Evolutionary conservation across 2,329 filamentous ascomycete genomes (phyloP).

Genomic region (Coniella vitis): DNA sequence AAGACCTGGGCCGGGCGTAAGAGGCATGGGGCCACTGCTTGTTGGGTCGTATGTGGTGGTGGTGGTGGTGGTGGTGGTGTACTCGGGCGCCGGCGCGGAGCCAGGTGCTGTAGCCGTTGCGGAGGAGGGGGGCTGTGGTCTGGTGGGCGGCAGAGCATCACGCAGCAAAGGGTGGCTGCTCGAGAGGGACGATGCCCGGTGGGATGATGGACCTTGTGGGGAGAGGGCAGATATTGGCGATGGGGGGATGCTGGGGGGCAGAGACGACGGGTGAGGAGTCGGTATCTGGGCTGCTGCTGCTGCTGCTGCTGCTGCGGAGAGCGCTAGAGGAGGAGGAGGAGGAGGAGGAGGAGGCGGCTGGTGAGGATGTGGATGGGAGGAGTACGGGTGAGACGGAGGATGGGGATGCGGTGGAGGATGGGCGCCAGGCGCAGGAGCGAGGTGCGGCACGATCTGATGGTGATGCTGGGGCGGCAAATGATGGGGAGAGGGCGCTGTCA

Average conservation of each 20-base stretch:
- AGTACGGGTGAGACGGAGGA: neutral
- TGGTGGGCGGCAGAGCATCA: slow-evolving; percentile 31
- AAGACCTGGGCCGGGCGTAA: slow-evolving; percentile 33
- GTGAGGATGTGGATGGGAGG: neutral
- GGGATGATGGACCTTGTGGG: slow-evolving; percentile 22
- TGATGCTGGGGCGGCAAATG: slow-evolving; percentile 2
- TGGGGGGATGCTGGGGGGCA: slow-evolving; percentile 12
- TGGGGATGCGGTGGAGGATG: slow-evolving; percentile 1
- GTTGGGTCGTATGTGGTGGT: slow-evolving; percentile 20
- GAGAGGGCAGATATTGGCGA: slow-evolving; percentile 14
- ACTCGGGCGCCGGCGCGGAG: too few relatives aligned
- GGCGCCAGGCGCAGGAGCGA: too few relatives aligned
- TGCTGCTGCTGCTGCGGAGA: neutral
- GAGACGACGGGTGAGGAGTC: too few relatives aligned
- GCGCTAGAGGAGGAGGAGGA: slow-evolving; percentile 14
- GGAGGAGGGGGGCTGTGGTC: too few relatives aligned
- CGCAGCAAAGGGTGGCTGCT: slow-evolving; percentile 34
- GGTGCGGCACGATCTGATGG: neutral
- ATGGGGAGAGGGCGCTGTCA: neutral
- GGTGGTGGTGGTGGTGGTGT: too few relatives aligned
- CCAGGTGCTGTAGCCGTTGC: too few relatives aligned
- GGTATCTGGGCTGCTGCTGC: too few relatives aligned
- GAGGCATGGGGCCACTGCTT: slow-evolving; percentile 5
- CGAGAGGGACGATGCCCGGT: slow-evolving; percentile 20
- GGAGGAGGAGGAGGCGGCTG: neutral